Evolutionary conservation across 2,329 filamentous ascomycete genomes (phyloP).

Genomic region (Thelonectria blattea): DNA sequence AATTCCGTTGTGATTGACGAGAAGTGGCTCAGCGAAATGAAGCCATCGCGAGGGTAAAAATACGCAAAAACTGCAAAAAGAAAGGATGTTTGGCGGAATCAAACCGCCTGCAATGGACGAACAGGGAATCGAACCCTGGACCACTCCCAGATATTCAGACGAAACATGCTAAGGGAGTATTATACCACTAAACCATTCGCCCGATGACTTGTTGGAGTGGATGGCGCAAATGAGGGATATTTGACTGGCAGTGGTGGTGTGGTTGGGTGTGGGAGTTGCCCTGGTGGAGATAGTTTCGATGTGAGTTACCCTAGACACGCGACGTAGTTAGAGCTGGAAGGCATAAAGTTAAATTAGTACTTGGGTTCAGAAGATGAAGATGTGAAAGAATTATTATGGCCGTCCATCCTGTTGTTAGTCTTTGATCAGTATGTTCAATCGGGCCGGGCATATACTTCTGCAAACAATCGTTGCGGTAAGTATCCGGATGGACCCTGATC

Average conservation of each 20-base stretch:
- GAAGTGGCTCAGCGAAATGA: neutral
- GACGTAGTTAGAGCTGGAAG: neutral
- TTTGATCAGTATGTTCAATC: neutral
- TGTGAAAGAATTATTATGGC: too few relatives aligned
- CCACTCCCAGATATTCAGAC: constrained; percentile 29
- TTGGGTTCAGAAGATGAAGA: too few relatives aligned
- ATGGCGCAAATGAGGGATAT: constrained; percentile 21
- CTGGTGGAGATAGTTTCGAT: neutral
- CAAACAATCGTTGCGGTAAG: too few relatives aligned
- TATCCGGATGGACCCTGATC: too few relatives aligned
- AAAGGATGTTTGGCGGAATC: constrained; percentile 21
- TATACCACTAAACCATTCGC: constrained; percentile 36
- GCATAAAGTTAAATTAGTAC: too few relatives aligned
- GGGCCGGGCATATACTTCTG: too few relatives aligned
- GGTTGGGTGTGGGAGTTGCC: constrained; percentile 10
- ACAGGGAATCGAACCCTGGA: constrained; percentile 38
- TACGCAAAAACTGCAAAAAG: constrained; percentile 20
- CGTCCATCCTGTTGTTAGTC: too few relatives aligned
- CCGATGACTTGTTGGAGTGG: constrained; percentile 14
- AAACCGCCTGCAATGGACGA: constrained; percentile 29
- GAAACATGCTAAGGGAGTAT: constrained; percentile 35
- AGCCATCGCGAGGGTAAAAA: neutral
- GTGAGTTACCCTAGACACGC: neutral
- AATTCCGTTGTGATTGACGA: neutral
- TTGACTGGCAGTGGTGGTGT: neutral